Base-by-base conservation (phyloP, 257 asterid genomes). In the Apocynum venetum region DNA sequence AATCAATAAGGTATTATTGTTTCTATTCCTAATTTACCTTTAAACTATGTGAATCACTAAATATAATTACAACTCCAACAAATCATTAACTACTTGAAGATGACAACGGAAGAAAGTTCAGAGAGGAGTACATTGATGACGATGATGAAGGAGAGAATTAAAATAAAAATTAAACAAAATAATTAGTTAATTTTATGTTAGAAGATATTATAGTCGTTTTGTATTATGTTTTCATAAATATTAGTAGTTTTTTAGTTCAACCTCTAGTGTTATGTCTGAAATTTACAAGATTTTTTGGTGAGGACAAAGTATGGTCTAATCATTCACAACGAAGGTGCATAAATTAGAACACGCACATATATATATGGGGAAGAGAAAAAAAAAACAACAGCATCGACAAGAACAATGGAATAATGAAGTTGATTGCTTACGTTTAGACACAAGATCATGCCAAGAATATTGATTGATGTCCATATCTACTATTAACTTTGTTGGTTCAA, bases 401-500 rank as follows among this genome's bases (percentile, higher is more conserved):
- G 31, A 25, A 49, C 53, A 49, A 49, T 1, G n/a, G 6, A 55
- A 25, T 55, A 55, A 19, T 14, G 71, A 46, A 57, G 64, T 59
- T 75, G 55, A 75, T 25, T 47, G 67, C 94, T 88, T 89, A 96
- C 97, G 74, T 85, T 84, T 78, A 60, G 98, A 96, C 76, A 93
- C 88, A 75, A 93, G 48, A 84, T 96, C 98, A 81, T 96, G 99
- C 99, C 98, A 93, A 63, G 98, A 91, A 77, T 93, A 96, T 71
- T 56, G 53, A 55, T 5, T 67, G 56, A 88, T 85, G 73, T 75
- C 82, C 89, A 89, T 86, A 66, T 61, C 3, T 41, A 91, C 76
- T 25, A 96, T 83, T 19, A 43, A n/a, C 77, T 80, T 81, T 51
- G 99, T 91, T 38, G 98, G 99, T 11, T 0, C 67, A 65, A 87